Evolutionary conservation across 2,329 filamentous ascomycete genomes (phyloP).

Genomic region (Aschersonia sp.): DNA sequence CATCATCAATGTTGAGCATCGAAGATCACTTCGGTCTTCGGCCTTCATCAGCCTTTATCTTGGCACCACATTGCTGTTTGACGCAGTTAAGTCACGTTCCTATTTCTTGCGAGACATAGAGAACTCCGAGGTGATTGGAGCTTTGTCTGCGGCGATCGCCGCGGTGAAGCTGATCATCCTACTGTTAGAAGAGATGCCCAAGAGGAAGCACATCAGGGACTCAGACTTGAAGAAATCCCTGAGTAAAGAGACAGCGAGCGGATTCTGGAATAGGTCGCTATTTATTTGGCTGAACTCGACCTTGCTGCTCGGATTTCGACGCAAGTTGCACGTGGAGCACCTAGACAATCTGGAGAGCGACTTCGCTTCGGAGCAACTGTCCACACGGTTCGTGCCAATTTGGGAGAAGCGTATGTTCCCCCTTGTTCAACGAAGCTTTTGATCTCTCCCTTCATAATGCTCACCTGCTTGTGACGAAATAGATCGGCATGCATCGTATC

Average conservation of each 20-base stretch:
- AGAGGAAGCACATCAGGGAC: not conserved
- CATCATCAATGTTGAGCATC: slow-evolving; percentile 17
- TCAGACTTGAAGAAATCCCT: not conserved
- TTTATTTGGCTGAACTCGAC: not conserved
- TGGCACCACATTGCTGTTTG: slow-evolving; percentile 23
- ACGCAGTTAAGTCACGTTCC: slow-evolving; percentile 21
- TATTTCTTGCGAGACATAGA: slow-evolving; percentile 1
- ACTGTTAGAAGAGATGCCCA: slow-evolving; percentile 18
- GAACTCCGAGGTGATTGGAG: not conserved
- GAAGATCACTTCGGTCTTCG: slow-evolving; percentile 22
- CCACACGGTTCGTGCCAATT: not conserved
- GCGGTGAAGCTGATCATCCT: slow-evolving; percentile 18
- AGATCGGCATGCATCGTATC: not conserved
- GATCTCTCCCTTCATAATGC: too few relatives aligned
- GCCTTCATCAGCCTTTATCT: slow-evolving; percentile 24
- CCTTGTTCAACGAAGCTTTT: too few relatives aligned
- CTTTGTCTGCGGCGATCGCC: slow-evolving; percentile 14
- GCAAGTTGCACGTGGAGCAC: not conserved
- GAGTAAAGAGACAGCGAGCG: slow-evolving; percentile 9
- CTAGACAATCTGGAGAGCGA: not conserved
- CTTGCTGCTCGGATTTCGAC: not conserved
- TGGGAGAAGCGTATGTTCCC: not conserved
- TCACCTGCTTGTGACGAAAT: not conserved
- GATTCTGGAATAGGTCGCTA: slow-evolving; percentile 2
- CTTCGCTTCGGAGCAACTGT: not conserved